Evolutionary conservation across 805 yeast species (phyloP).

Genomic region (Torulaspora maleeae): DNA sequence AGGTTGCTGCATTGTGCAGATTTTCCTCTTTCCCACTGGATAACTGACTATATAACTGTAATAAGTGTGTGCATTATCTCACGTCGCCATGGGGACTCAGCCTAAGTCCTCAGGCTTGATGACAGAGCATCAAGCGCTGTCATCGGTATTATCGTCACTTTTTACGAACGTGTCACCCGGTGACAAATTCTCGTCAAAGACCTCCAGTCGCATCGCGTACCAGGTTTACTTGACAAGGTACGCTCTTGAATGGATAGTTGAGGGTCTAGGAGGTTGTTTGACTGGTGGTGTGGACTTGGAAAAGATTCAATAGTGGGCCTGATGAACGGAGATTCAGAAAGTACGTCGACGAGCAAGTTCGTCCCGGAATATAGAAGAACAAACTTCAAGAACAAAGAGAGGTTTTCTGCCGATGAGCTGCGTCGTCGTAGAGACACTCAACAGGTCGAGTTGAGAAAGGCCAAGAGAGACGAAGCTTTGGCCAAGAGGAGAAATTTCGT

Average conservation of each 20-base stretch:
- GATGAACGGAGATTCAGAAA: conserved; percentile 60
- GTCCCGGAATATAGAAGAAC: conserved; percentile 98
- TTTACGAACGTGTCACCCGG: conserved; percentile 1
- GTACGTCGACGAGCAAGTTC: conserved; percentile 62
- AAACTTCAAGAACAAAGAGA: conserved; percentile 87
- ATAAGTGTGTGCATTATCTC: conserved; percentile 8
- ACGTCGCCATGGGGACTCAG: not conserved
- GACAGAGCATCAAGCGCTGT: not conserved
- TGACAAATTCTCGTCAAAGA: not conserved
- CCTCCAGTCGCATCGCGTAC: conserved; percentile 2
- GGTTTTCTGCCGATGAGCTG: conserved; percentile 91
- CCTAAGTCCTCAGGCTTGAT: not conserved
- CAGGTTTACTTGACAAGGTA: not conserved
- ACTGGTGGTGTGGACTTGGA: not conserved
- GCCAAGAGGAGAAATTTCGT: conserved; percentile 86
- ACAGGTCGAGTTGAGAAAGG: conserved; percentile 93
- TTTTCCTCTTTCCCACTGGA: not conserved
- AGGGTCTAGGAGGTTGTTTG: conserved; percentile 1
- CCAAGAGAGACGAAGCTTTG: conserved; percentile 90
- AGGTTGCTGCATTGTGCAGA: not conserved
- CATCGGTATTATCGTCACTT: not conserved
- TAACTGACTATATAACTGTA: conserved; percentile 4
- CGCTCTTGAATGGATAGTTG: not conserved
- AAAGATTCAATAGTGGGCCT: conserved; percentile 1
- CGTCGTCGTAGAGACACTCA: conserved; percentile 97